Evolutionary conservation across 2,329 filamentous ascomycete species (phyloP).

Genomic region (Talaromyces sp.): DNA sequence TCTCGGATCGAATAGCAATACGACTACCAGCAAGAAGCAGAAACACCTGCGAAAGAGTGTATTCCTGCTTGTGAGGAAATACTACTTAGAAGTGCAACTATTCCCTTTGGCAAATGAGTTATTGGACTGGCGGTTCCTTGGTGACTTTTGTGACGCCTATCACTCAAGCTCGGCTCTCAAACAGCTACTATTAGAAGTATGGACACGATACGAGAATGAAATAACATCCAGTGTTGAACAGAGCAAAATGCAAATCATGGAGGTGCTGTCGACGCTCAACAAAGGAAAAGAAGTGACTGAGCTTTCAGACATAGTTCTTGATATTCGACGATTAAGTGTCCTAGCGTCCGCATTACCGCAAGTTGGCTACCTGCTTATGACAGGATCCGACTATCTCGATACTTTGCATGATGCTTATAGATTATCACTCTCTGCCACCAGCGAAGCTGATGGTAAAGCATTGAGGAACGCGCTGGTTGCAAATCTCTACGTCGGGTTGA

Average conservation of each 20-base stretch:
- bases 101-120: slow-evolving; percentile 44
- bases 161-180: slow-evolving; percentile 58
- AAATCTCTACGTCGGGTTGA: slow-evolving; percentile 69
- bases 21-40: slow-evolving; percentile 1
- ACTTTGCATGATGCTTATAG: slow-evolving; percentile 53
- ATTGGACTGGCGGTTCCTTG: slow-evolving; percentile 63
- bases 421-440: slow-evolving; percentile 36
- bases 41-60: slow-evolving; percentile 57
- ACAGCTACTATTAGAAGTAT: slow-evolving; percentile 50
- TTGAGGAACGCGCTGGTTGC: slow-evolving; percentile 67
- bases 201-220: slow-evolving; percentile 33
- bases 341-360: slow-evolving; percentile 40
- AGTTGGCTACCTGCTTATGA: slow-evolving; percentile 62
- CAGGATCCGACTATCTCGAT: slow-evolving; percentile 84
- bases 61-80: slow-evolving; percentile 61
- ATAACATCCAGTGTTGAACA: slow-evolving; percentile 37
- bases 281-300: slow-evolving; percentile 18
- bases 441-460: slow-evolving; percentile 49
- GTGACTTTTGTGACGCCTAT: slow-evolving; percentile 65
- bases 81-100: slow-evolving; percentile 48
- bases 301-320: slow-evolving; percentile 21
- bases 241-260: slow-evolving; percentile 34
- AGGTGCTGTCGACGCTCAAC: slow-evolving; percentile 24
- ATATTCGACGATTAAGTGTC: slow-evolving; percentile 38
- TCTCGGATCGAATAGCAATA: slow-evolving; percentile 34